Percentiles rank a stretch among this genome's conserved stretches.
phyloP scores from a whole-genome alignment of 148 eudicot genomes.

The Silene latifolia region DNA sequence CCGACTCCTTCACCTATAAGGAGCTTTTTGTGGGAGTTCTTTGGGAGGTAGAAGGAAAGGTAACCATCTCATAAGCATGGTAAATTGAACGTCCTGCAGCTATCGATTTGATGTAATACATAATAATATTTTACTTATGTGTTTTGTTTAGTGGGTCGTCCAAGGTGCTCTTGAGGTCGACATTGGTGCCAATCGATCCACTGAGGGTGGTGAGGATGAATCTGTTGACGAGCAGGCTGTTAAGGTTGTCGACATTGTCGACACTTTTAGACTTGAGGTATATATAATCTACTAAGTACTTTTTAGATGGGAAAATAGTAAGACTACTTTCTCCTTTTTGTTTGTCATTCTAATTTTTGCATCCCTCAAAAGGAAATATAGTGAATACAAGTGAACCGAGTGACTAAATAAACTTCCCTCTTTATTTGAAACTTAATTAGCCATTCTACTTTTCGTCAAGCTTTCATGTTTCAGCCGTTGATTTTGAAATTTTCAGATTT shows the following conservation, averaged over 20 bases:
- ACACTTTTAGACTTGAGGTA: conserved; percentile 43
- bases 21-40: conserved; percentile 63
- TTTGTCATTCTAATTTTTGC: no score
- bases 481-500: no score
- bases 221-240: conserved; percentile 45
- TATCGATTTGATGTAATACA: background rate
- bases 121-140: background rate
- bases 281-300: background rate
- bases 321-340: no score
- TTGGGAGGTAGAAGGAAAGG: conserved; percentile 96
- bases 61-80: conserved; percentile 7
- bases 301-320: no score
- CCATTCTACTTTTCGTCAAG: no score
- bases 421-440: no score
- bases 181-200: conserved; percentile 90
- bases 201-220: conserved; percentile 72
- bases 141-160: conserved; percentile 67
- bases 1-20: conserved; percentile 75
- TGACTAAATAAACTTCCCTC: no score
- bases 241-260: conserved; percentile 47
- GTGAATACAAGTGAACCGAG: no score
- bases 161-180: conserved; percentile 62
- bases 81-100: background rate
- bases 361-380: no score
- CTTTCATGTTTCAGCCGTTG: no score